Conservation (phyloP, 495 filamentous ascomycete species). For the Penicillium desertorum region DNA sequence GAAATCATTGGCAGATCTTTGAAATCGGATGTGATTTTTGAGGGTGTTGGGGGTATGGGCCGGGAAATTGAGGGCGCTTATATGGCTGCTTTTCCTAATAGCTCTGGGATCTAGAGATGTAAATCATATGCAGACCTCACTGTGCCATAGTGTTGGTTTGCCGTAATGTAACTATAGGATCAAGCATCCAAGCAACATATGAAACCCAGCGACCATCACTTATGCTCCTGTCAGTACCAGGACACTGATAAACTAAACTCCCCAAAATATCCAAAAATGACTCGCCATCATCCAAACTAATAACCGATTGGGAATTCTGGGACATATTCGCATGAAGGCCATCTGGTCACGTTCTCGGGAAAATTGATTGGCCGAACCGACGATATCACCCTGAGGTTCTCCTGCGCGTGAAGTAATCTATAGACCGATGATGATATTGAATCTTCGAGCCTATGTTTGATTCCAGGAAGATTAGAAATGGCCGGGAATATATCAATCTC, state of each 20-base stretch:
- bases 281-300: neutral
- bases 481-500: constrained; percentile 12
- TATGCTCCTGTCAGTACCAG: neutral
- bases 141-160: neutral
- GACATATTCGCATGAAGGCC: neutral
- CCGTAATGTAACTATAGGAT: neutral
- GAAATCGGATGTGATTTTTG: constrained; percentile 31
- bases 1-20: constrained; percentile 37
- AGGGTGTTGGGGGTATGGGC: constrained; percentile 25
- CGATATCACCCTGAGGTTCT: neutral
- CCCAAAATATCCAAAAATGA: neutral
- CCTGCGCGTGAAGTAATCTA: neutral
- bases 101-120: constrained; percentile 5
- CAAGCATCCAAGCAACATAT: neutral
- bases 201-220: neutral
- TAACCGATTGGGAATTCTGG: neutral
- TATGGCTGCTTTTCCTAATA: constrained; percentile 21
- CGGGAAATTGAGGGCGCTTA: constrained; percentile 26
- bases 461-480: constrained; percentile 4
- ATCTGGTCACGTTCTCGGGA: neutral
- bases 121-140: neutral
- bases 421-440: neutral
- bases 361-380: constrained; percentile 8
- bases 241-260: neutral
- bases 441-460: neutral